Conservation (phyloP, 1,139 yeast species). For the Yamadazyma atlantica region DNA sequence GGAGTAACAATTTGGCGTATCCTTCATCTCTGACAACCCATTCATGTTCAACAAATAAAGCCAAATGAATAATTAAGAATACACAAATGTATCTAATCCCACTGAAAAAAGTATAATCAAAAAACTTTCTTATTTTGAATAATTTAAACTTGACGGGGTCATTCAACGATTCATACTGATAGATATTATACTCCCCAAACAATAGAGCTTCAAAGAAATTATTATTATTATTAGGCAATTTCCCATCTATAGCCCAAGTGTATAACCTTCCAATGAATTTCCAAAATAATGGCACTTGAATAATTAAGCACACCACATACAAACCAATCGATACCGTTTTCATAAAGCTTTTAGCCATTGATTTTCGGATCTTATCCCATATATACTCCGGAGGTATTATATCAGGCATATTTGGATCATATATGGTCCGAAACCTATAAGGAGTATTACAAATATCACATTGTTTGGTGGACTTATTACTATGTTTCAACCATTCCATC, state of each 20-base stretch:
- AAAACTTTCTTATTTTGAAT: constrained; percentile 20
- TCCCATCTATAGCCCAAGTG: constrained; percentile 56
- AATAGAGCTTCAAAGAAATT: constrained; percentile 41
- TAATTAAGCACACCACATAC: constrained; percentile 38
- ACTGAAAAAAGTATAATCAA: constrained; percentile 38
- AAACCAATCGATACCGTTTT: constrained; percentile 30
- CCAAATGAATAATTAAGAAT: constrained; percentile 42
- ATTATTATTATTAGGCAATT: constrained; percentile 39
- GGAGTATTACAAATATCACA: constrained; percentile 91
- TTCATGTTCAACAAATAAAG: constrained; percentile 61
- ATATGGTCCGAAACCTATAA: constrained; percentile 70
- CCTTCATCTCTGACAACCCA: constrained; percentile 75
- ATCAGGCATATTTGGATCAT: constrained; percentile 69
- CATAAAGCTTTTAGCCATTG: constrained; percentile 23
- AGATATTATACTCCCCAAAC: constrained; percentile 39
- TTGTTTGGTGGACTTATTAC: constrained; percentile 57
- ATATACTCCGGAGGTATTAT: constrained; percentile 55
- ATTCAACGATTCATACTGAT: constrained; percentile 1
- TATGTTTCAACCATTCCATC: constrained; percentile 78
- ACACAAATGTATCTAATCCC: constrained; percentile 41
- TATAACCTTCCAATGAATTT: constrained; percentile 50
- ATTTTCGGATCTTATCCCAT: constrained; percentile 35
- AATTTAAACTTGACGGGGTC: constrained; percentile 9
- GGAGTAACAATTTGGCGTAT: constrained; percentile 53
- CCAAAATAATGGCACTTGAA: constrained; percentile 62